Evolutionary conservation across 2,329 filamentous ascomycete species (phyloP), one percentile per base, ranked within the genome.

Genomic region (Neurospora sp.): DNA sequence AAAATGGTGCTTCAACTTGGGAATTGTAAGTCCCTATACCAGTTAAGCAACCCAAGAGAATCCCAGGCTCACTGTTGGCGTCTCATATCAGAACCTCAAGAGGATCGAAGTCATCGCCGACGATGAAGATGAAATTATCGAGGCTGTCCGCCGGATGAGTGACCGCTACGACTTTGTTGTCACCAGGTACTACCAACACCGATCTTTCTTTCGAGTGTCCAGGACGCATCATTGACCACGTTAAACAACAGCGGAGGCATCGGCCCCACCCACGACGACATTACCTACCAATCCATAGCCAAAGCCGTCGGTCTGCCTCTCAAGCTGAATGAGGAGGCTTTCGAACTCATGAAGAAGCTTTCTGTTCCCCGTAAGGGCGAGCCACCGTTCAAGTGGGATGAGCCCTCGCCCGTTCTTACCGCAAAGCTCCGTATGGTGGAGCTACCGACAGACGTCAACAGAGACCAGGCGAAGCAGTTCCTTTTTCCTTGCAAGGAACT

Each of bases 201-300:
- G 6, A 2, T 8, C 41, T 12, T 11, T 15, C 12, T 19, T 19
- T n/a, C 40, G 28, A 36, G 17, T 37, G 36, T 67, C 37, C 46
- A 41, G 66, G 62, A n/a, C 39, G 19, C 37, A n/a, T 37, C 33
- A 23, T 36, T 33, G 46, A 67, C 72, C 71, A 67, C 72, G 75
- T 66, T 71, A n/a, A 65, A 28, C 40, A 68, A 33, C 70, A 88
- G 92, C 75, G 95, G 96, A 74, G 95, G 96, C 38, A 98, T 99
- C 77, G 95, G 95, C 11, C 96, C 96, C 74, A 96, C 92, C 69
- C 95, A 98, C 83, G 96, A 99, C 80, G 96, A 99, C 78, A 98
- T 98, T 75, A 98, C 96, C 36, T 99, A 99, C 82, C 86, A 92
- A 77, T 95, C 93, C 46, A 96, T 99, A 78, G 94, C 92, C 73